Base-by-base conservation (phyloP, 2,329 filamentous ascomycete genomes). In the Sporothrix brunneoviolacea region DNA sequence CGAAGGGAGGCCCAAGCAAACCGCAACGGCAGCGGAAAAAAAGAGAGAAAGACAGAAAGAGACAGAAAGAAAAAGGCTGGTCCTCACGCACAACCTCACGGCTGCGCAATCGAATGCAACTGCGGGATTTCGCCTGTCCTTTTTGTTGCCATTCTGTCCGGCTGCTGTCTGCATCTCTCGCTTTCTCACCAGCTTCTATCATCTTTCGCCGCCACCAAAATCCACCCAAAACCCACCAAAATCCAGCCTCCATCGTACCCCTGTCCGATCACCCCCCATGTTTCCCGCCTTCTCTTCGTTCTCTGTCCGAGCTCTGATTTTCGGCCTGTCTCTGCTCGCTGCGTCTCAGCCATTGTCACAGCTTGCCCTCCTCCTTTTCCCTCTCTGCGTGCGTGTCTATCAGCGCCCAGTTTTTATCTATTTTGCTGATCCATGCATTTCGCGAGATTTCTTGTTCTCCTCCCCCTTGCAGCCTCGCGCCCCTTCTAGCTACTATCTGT, bases 391-490 rank as follows among this genome's bases (percentile, higher is more conserved):
- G n/a, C 1, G 33, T 33, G n/a, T 22, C 22, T 19, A 27, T 22
- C 33, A 19, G 36, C 42, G n/a, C 36, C 22, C 42, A 28, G 18
- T 37, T 28, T 16, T 33, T n/a, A 22, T 28, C 35, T 18, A 21
- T 32, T 30, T 47, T 35, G 44, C 22, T 21, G 35, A 47, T 38
- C 44, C 35, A 32, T 39, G 44, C 35, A 32, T 21, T 16, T 47
- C 35, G 35, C 37, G 35, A 47, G 44, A n/a, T 21, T 47, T 46
- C 9, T 16, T 13, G 10, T 21, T 28, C 43, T 37, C 33, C 24
- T 35, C 35, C 35, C 44, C 44, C 44, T 47, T 47, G 44, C 44
- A 47, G 44, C 44, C 35, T 47, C 13, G 35, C 44, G 30, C 35
- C 16, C 6, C 28, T 38, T 19, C n/a, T 39, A 38, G 44, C 33